A percentile compares a stretch with the other conserved stretches of the same genome.
Conservation (phyloP, 495 filamentous ascomycete genomes). For the Neurospora sp. region DNA sequence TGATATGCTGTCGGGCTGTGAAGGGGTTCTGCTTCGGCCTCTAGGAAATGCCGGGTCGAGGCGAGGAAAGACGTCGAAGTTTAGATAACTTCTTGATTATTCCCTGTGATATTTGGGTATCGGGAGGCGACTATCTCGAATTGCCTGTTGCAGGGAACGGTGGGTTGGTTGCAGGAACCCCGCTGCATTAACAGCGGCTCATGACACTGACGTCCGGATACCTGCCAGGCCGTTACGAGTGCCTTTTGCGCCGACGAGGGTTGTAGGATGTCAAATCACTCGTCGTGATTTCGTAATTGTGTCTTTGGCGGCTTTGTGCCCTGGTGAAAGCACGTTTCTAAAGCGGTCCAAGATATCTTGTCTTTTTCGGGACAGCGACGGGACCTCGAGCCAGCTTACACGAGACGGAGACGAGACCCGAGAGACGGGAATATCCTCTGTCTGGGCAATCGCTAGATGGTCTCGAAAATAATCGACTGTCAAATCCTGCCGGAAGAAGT, state of each 20-base stretch:
- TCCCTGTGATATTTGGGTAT: no score
- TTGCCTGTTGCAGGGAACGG: neutral
- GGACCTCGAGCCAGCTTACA: neutral
- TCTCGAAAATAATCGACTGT: neutral
- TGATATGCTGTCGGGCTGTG: no score
- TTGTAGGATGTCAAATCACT: neutral
- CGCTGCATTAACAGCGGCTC: neutral
- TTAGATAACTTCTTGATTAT: no score
- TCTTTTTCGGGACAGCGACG: neutral
- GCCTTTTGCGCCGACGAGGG: neutral
- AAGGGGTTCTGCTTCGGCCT: no score
- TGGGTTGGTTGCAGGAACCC: neutral
- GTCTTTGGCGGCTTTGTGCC: neutral
- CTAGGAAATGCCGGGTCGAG: no score
- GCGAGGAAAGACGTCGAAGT: no score
- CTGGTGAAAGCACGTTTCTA: neutral
- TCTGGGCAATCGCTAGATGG: neutral
- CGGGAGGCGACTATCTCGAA: no score
- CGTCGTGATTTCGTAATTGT: neutral
- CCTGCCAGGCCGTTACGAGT: neutral
- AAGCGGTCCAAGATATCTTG: neutral
- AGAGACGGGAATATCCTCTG: neutral
- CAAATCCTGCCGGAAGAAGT: accelerated
- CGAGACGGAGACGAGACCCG: neutral
- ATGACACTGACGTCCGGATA: neutral